A percentile compares a stretch with the other conserved stretches of the same genome.
Evolutionary conservation across 345 rosid genomes (phyloP).

Genomic region (Streptanthus diversifolius): DNA sequence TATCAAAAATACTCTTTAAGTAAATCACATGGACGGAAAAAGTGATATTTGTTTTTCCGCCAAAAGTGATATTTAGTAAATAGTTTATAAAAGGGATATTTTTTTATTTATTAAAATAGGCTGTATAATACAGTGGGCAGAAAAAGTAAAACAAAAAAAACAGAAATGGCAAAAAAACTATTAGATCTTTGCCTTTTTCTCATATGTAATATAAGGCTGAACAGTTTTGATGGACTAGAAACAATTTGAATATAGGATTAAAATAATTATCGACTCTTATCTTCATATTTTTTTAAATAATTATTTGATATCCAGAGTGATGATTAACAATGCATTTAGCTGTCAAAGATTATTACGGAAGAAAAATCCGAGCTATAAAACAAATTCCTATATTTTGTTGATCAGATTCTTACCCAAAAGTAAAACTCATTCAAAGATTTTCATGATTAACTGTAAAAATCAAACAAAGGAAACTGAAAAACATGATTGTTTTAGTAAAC

Average conservation of each 20-base stretch:
- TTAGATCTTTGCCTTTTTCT: neutral
- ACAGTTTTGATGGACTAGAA: neutral
- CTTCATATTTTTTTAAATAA: neutral
- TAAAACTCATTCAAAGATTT: neutral
- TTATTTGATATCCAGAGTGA: neutral
- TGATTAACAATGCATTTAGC: neutral
- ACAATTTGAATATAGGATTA: neutral
- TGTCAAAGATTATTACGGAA: neutral
- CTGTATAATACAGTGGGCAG: neutral
- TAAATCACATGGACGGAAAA: too few relatives aligned
- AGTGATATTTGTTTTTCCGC: too few relatives aligned
- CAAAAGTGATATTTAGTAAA: too few relatives aligned
- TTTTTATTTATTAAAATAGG: neutral
- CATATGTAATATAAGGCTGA: slow-evolving; percentile 1
- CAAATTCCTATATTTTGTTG: neutral
- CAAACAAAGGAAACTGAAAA: neutral
- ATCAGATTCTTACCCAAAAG: neutral
- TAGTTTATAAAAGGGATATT: neutral
- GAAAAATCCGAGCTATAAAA: neutral
- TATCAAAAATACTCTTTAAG: too few relatives aligned
- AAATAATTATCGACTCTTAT: neutral
- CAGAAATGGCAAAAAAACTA: neutral
- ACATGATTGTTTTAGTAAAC: neutral
- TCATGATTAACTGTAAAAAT: neutral
- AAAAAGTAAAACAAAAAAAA: neutral